Base-by-base conservation (phyloP, 768 basidiomycete species). In the Tulasnella sp. region DNA sequence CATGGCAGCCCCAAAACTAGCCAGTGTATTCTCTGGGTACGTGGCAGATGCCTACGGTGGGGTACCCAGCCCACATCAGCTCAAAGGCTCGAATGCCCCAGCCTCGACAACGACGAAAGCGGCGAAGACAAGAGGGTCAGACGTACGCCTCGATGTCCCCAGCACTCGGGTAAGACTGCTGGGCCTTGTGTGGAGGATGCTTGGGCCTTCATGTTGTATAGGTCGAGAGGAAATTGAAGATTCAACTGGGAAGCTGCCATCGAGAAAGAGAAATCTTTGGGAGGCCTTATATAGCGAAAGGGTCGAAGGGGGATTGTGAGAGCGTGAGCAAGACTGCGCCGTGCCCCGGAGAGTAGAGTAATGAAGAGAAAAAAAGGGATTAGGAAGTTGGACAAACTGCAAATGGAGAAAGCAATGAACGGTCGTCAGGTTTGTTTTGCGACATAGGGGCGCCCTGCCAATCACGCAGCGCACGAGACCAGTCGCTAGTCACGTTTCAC, bases 1-100 rank as follows among this genome's bases (percentile, higher is more conserved):
- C 63, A 96, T 91, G 68, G 95, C 95, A 64, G 88, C 56, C 88
- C 90, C 84, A 73, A 98, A 98, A 74, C 88, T 91, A 34, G 89
- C 89, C 64, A 93, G 80, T 51, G 93, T 95, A 76, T 98, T 98
- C 73, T 98, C 95, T 3, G 91, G 90, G 72, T 80, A 91, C 17
- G 79, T 76, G 23, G 88, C 81, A 24, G 89, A 92, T 49, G 92
- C 92, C 90, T 58, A 53, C 43, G 43, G 54, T 53, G 62, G 26
- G 27, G 26, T 51, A 53, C 38, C 45, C 24, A 45, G 44, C 26
- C 44, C 27, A 52, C 32, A 51, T 47, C 50, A 50, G 50, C 56
- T 51, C 42, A 56, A 53, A 29, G 32, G 56, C 24, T 26, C 24
- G 27, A 56, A 24, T 24, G 55, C 45, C 34, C n/a, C 51, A 19